These are phyloP conservation scores for Lanmaoa pseudosensibilis DNA, from an alignment of 768 basidiomycete genomes.

Conservation along the genomic window DNA sequence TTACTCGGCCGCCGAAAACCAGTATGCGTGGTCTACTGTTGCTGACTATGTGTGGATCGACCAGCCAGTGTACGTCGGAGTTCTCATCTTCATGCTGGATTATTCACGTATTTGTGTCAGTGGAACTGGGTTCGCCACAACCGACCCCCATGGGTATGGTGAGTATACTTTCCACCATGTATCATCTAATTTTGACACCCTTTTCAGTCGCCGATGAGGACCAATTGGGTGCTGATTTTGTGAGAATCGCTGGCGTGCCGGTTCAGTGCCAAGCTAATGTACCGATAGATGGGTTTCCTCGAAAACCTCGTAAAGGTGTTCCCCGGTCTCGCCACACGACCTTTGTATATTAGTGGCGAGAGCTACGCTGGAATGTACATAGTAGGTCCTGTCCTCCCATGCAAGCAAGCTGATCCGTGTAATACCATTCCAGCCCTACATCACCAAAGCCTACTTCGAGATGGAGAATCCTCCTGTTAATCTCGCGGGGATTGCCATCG, in stretches of 20 bases:
- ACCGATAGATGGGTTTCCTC: slow-evolving; percentile 62
- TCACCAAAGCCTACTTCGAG: slow-evolving; percentile 66
- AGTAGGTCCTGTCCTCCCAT: slow-evolving; percentile 41
- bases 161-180: too few species aligned
- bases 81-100: too few species aligned
- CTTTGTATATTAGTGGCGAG: slow-evolving; percentile 70
- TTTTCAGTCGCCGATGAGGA: slow-evolving; percentile 10
- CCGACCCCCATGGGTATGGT: too few species aligned
- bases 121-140: too few species aligned
- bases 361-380: slow-evolving; percentile 74
- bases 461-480: slow-evolving; percentile 63
- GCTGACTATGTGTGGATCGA: slow-evolving; percentile 36
- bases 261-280: not conserved
- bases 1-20: slow-evolving; percentile 47
- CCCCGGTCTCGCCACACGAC: slow-evolving; percentile 62
- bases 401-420: not conserved
- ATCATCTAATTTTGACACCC: not conserved
- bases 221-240: too few species aligned
- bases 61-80: too few species aligned
- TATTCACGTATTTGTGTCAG: too few species aligned
- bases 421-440: slow-evolving; percentile 59
- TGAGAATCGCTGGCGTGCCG: not conserved
- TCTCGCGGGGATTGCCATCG: slow-evolving; percentile 64
- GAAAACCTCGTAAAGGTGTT: slow-evolving; percentile 72
- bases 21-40: slow-evolving; percentile 55